Evolutionary conservation across 2,329 filamentous ascomycete genomes (phyloP).

Genomic region (Colletotrichum sp.): DNA sequence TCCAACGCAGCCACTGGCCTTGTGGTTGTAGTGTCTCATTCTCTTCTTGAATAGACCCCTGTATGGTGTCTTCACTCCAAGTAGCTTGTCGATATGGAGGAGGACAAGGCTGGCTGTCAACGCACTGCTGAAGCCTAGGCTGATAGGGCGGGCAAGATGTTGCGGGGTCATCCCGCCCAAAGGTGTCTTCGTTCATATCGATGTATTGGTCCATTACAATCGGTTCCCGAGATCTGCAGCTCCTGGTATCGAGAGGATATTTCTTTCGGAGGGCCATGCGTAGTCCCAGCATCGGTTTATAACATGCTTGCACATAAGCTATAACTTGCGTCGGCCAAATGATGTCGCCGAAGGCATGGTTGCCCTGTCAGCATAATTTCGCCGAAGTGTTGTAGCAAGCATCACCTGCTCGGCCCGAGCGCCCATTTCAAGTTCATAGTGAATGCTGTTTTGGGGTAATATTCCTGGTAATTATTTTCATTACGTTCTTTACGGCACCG

Average conservation of each 20-base stretch:
- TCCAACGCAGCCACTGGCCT: background rate
- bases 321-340: background rate
- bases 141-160: background rate
- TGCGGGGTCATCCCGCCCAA: too few relatives aligned
- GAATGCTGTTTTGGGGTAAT: too few relatives aligned
- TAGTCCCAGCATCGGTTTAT: accelerated
- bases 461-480: background rate
- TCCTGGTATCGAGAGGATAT: accelerated
- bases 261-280: accelerated
- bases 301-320: background rate
- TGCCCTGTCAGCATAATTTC: background rate
- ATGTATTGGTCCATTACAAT: background rate
- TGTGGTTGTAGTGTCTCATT: background rate
- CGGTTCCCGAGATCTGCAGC: accelerated
- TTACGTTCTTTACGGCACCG: background rate
- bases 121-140: background rate
- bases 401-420: accelerated
- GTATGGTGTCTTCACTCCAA: background rate
- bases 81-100: background rate
- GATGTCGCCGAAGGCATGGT: background rate
- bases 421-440: too few relatives aligned
- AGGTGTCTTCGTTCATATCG: background rate
- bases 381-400: accelerated
- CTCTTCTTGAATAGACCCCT: too few relatives aligned
- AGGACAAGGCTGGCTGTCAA: background rate